Conservation (phyloP, 306 rosid genomes). For the Malus asiatica region DNA sequence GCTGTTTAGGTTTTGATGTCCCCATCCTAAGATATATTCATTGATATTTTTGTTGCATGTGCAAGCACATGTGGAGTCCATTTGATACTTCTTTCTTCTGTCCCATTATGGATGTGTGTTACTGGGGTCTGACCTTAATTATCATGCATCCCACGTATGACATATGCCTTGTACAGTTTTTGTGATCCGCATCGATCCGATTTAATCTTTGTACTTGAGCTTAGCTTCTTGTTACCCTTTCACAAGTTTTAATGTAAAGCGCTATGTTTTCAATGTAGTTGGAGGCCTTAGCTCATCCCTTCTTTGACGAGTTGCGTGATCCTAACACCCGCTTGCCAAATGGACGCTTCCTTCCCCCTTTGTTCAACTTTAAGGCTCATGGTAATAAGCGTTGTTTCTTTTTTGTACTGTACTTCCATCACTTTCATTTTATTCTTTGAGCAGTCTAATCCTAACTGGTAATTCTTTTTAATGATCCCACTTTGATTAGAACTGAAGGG, state of each 20-base stretch:
- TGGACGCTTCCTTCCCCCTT: conserved; percentile 81
- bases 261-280: conserved; percentile 36
- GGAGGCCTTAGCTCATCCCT: conserved; percentile 85
- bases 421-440: neutral
- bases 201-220: neutral
- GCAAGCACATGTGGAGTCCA: neutral
- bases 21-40: neutral
- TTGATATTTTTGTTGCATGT: neutral
- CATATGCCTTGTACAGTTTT: neutral
- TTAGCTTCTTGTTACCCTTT: neutral
- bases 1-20: neutral
- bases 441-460: neutral
- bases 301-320: conserved; percentile 84
- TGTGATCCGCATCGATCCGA: neutral
- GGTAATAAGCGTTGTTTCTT: conserved; percentile 38
- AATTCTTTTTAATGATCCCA: conserved; percentile 5
- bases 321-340: conserved; percentile 74
- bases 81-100: neutral
- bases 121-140: neutral
- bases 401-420: neutral
- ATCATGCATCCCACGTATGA: neutral
- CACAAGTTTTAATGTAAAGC: neutral
- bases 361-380: conserved; percentile 72
- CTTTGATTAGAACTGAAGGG: conserved; percentile 64
- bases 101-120: neutral